These are phyloP conservation scores for Dipteronia sinensis DNA, from an alignment of 345 rosid species.

Conservation along the genomic window DNA sequence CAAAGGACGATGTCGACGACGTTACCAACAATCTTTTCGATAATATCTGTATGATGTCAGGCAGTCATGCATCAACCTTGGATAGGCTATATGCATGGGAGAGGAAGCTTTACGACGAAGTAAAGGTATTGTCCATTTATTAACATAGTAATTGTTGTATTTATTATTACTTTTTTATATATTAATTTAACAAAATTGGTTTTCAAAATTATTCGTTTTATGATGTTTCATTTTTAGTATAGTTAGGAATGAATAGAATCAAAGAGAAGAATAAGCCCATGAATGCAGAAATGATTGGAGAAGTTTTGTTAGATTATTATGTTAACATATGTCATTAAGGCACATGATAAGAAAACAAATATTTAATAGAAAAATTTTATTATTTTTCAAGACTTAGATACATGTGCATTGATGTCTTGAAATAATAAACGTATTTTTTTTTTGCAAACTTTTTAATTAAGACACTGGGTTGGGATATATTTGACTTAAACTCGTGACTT, in stretches of 20 bases:
- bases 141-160: background rate
- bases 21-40: constrained; percentile 60
- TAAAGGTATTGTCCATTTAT: constrained; percentile 60
- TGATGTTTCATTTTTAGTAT: background rate
- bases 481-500: background rate
- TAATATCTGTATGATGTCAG: constrained; percentile 79
- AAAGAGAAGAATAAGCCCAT: background rate
- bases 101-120: constrained; percentile 96
- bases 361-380: background rate
- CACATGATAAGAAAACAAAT: background rate
- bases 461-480: background rate
- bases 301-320: background rate
- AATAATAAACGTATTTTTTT: too few species aligned
- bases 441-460: background rate
- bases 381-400: background rate
- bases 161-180: background rate
- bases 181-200: background rate
- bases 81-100: constrained; percentile 98
- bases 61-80: constrained; percentile 94
- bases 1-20: constrained; percentile 65
- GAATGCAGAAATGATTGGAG: too few species aligned
- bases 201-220: background rate
- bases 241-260: background rate
- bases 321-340: background rate
- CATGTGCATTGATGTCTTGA: background rate